Conservation (phyloP, 1,139 yeast genomes). For the Scheffersomyces illinoinensis region DNA sequence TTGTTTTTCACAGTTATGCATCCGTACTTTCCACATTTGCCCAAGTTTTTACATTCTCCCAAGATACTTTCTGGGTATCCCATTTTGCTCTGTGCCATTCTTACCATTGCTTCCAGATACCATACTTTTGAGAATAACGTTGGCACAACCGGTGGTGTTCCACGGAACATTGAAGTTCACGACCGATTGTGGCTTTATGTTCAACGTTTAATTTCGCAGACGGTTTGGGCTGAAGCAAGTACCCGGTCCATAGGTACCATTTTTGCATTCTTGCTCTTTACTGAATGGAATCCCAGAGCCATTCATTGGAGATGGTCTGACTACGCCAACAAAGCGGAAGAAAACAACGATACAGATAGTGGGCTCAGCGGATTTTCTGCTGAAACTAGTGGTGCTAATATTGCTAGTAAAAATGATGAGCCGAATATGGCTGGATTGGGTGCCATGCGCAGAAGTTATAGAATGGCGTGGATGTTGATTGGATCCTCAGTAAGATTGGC, state of each 20-base stretch:
- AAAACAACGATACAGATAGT: constrained; percentile 18
- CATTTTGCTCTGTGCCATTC: constrained; percentile 72
- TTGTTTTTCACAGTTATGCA: constrained; percentile 78
- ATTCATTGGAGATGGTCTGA: constrained; percentile 89
- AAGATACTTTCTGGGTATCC: constrained; percentile 76
- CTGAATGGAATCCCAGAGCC: constrained; percentile 96
- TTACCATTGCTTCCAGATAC: constrained; percentile 79
- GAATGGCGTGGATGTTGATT: constrained; percentile 93
- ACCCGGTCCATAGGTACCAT: constrained; percentile 86
- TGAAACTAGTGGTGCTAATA: constrained; percentile 1
- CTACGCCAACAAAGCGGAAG: constrained; percentile 68
- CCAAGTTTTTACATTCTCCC: constrained; percentile 68
- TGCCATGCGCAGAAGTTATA: constrained; percentile 81
- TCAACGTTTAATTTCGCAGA: constrained; percentile 77
- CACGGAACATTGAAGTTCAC: constrained; percentile 64
- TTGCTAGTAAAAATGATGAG: constrained; percentile 24
- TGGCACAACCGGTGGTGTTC: constrained; percentile 29
- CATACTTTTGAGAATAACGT: constrained; percentile 51
- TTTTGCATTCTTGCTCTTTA: constrained; percentile 78
- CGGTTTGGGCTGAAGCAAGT: constrained; percentile 94
- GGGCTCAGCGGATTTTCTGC: constrained; percentile 5
- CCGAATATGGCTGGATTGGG: constrained; percentile 72
- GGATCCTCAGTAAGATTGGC: constrained; percentile 87
- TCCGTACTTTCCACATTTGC: constrained; percentile 88
- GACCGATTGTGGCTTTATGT: constrained; percentile 82